These are phyloP conservation scores for Andrographis paniculata DNA, from an alignment of 305 asterid species.

Conservation along the genomic window DNA sequence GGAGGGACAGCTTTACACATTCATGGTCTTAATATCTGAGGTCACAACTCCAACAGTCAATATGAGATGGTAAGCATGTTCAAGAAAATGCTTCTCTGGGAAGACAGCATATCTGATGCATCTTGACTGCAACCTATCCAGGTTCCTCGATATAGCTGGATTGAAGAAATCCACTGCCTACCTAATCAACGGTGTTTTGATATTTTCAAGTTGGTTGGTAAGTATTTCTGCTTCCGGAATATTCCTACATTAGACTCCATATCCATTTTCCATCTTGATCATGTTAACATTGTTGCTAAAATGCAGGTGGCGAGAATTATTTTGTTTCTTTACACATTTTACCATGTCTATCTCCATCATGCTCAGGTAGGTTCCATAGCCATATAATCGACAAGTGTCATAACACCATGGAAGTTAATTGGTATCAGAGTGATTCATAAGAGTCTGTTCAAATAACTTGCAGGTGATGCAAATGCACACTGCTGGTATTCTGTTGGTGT, in stretches of 20 bases:
- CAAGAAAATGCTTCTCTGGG: neutral
- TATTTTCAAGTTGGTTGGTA: conserved; percentile 92
- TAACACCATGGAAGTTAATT: neutral
- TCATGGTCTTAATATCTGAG: conserved; percentile 97
- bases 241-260: neutral
- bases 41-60: conserved; percentile 92
- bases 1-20: conserved; percentile 97
- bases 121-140: conserved; percentile 22
- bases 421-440: neutral
- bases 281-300: conserved; percentile 15
- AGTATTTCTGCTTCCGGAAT: conserved; percentile 18
- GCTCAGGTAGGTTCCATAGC: conserved; percentile 46
- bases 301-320: conserved; percentile 96
- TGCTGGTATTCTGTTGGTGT: conserved; percentile 49
- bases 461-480: conserved; percentile 75
- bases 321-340: conserved; percentile 78
- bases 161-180: conserved; percentile 74
- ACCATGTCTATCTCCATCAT: conserved; percentile 75
- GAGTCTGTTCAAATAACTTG: conserved; percentile 13
- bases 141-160: conserved; percentile 91
- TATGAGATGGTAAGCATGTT: conserved; percentile 64
- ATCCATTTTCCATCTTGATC: conserved; percentile 11
- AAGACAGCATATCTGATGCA: conserved; percentile 11
- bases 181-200: conserved; percentile 67
- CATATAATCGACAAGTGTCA: neutral